These are phyloP conservation scores for Thielaviopsis euricoi DNA, from an alignment of 2,329 filamentous ascomycete genomes.

Conservation along the genomic window DNA sequence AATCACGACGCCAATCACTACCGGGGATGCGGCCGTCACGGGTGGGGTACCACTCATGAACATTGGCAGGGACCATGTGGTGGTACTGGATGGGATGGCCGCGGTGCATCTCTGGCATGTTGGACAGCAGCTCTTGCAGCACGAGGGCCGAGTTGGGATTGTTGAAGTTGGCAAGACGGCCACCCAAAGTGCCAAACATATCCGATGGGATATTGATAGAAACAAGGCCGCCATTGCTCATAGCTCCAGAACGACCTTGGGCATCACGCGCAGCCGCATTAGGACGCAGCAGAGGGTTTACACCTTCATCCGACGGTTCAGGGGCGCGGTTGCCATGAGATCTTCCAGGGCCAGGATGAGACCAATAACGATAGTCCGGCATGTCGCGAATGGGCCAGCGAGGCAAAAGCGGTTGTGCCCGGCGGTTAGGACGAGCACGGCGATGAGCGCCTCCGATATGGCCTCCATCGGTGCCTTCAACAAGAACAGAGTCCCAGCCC, in stretches of 20 bases:
- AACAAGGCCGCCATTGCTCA: conserved; percentile 19
- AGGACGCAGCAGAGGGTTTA: conserved; percentile 73
- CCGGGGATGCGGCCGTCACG: conserved; percentile 23
- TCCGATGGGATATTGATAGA: conserved; percentile 33
- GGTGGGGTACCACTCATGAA: conserved; percentile 33
- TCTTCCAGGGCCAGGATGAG: not conserved
- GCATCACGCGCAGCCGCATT: conserved; percentile 27
- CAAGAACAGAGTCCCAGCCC: conserved; percentile 34
- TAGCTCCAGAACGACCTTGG: conserved; percentile 30
- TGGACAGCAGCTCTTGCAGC: conserved; percentile 39
- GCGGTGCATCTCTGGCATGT: conserved; percentile 29
- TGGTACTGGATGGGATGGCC: conserved; percentile 43
- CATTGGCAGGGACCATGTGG: conserved; percentile 33
- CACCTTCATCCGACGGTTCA: conserved; percentile 54
- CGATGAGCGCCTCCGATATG: conserved; percentile 22
- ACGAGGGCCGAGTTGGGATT: conserved; percentile 36
- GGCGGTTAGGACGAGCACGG: conserved; percentile 18
- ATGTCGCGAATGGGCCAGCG: conserved; percentile 6
- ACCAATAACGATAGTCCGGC: not conserved
- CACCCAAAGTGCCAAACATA: conserved; percentile 23
- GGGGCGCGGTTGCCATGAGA: conserved; percentile 19
- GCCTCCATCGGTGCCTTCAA: conserved; percentile 14
- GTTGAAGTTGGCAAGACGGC: conserved; percentile 6
- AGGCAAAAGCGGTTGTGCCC: not conserved
- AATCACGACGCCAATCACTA: conserved; percentile 32